Percentiles rank a stretch among this genome's conserved stretches.
Evolutionary conservation across 192 early-diverging fungal species (phyloP).

Genomic region (Chytriomyces sp.): DNA sequence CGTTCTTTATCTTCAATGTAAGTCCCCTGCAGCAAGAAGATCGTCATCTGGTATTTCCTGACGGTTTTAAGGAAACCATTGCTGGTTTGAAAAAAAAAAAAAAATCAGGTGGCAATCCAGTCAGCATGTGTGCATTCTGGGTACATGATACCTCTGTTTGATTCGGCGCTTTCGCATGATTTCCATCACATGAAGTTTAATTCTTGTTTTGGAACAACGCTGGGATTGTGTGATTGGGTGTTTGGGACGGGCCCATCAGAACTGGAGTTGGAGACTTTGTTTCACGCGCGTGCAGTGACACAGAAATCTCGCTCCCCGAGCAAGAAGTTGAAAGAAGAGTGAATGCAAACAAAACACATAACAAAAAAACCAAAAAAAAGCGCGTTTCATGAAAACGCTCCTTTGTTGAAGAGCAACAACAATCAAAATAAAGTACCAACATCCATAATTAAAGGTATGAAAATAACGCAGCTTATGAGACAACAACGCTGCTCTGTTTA

Average conservation of each 20-base stretch:
- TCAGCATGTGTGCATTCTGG: conserved; percentile 29
- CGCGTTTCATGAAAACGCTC: too few species aligned
- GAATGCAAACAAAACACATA: too few species aligned
- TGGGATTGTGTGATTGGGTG: conserved; percentile 24
- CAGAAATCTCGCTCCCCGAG: too few species aligned
- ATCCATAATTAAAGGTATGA: too few species aligned
- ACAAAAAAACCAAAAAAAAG: too few species aligned
- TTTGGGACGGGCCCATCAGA: conserved; percentile 7
- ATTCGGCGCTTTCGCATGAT: conserved; percentile 12
- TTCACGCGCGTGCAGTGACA: too few species aligned
- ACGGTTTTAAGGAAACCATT: neutral
- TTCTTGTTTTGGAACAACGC: conserved; percentile 34
- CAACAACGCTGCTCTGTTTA: neutral
- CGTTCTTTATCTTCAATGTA: conserved; percentile 5
- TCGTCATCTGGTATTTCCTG: neutral
- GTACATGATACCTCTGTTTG: conserved; percentile 15
- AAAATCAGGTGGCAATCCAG: neutral
- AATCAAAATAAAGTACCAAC: too few species aligned
- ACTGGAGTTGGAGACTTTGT: neutral
- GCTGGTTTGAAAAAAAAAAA: neutral
- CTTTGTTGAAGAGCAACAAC: too few species aligned
- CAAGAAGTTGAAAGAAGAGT: too few species aligned
- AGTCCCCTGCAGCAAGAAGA: neutral
- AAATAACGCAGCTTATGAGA: too few species aligned
- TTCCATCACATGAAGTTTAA: conserved; percentile 37